Conservation (phyloP, 2,329 filamentous ascomycete genomes). For the Cladorrhinum sp. region DNA sequence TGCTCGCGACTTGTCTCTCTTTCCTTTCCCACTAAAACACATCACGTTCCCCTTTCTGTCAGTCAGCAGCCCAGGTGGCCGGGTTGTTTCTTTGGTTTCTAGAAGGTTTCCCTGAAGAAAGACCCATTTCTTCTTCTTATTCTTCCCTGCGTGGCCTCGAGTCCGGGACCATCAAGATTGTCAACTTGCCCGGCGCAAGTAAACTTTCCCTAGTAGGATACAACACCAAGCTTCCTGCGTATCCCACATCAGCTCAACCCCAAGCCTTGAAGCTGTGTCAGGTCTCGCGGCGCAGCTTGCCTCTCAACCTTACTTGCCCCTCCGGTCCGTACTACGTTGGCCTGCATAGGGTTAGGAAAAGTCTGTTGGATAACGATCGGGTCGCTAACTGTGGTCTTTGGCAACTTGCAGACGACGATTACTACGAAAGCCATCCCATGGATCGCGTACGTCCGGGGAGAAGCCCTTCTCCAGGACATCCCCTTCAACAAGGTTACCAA, state of each 20-base stretch:
- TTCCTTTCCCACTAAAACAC: neutral
- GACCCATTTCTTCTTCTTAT: constrained; percentile 7
- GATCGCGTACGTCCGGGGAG: constrained; percentile 52
- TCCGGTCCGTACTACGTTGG: constrained; percentile 16
- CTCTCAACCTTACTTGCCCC: constrained; percentile 3
- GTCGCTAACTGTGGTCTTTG: constrained; percentile 21
- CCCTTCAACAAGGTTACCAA: constrained; percentile 72
- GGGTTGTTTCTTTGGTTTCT: constrained; percentile 1
- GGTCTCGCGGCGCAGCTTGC: constrained; percentile 18
- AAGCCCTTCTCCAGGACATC: constrained; percentile 74
- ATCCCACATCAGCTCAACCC: neutral
- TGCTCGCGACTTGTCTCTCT: neutral
- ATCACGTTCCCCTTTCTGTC: constrained; percentile 12
- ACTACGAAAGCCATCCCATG: constrained; percentile 55
- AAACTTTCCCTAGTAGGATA: neutral
- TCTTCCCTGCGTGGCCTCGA: constrained; percentile 5
- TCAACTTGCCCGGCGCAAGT: constrained; percentile 25
- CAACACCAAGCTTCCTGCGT: neutral
- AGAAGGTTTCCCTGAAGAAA: neutral
- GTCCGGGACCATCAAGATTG: constrained; percentile 9
- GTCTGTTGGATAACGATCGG: neutral
- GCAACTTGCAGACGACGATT: constrained; percentile 51
- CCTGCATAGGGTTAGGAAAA: constrained; percentile 5
- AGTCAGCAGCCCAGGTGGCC: constrained; percentile 10
- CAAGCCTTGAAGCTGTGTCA: constrained; percentile 12